Conservation (phyloP, 2,329 filamentous ascomycete species). For the Kalmusia sp. region DNA sequence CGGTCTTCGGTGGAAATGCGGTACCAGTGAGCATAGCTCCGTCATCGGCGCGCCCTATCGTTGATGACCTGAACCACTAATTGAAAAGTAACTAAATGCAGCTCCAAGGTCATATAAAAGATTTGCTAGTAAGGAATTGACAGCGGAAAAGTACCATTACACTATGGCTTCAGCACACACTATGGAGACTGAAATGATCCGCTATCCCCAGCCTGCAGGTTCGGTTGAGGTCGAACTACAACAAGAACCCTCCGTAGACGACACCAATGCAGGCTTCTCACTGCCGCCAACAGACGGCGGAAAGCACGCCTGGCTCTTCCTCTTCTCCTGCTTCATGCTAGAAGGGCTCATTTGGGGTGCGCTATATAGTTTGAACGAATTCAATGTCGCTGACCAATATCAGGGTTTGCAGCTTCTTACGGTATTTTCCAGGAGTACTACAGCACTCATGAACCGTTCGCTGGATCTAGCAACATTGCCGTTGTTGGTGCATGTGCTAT, state of each 20-base stretch:
- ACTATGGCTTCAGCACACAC: conserved; percentile 25
- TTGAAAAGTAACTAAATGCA: too few species aligned
- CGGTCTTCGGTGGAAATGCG: not conserved
- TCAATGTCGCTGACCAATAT: conserved; percentile 1
- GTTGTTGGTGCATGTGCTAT: conserved; percentile 43
- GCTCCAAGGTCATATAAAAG: too few species aligned
- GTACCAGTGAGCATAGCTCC: not conserved
- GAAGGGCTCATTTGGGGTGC: conserved; percentile 57
- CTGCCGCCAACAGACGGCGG: conserved; percentile 38
- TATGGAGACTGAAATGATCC: conserved; percentile 20
- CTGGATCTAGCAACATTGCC: conserved; percentile 39
- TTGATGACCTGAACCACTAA: conserved; percentile 15
- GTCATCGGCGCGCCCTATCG: conserved; percentile 25
- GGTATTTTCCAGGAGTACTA: conserved; percentile 46
- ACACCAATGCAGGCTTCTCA: conserved; percentile 31
- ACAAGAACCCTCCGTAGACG: conserved; percentile 14
- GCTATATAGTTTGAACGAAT: not conserved
- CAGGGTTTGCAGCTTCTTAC: conserved; percentile 38
- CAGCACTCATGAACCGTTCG: conserved; percentile 35
- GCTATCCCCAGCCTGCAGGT: conserved; percentile 17
- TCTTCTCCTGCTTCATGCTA: conserved; percentile 55
- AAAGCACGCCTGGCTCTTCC: conserved; percentile 39
- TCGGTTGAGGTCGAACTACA: conserved; percentile 24
- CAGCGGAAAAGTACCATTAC: too few species aligned
- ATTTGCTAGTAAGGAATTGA: too few species aligned